Percentiles rank a stretch among this genome's conserved stretches.
Evolutionary conservation across 495 filamentous ascomycete genomes (phyloP).

Genomic region (Pyronema omphalodes): DNA sequence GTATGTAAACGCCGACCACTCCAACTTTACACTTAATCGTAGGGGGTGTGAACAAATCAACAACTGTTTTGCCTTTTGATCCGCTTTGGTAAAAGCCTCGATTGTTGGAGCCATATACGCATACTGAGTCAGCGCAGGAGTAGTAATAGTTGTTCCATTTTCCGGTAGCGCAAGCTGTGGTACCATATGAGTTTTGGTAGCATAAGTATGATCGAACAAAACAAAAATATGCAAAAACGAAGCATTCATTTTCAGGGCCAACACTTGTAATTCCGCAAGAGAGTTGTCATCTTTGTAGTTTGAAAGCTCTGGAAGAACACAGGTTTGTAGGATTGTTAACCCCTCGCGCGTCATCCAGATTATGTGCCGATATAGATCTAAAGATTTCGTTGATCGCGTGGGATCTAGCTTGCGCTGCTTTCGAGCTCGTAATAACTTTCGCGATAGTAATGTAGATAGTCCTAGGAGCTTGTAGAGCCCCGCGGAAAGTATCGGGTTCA

Average conservation of each 20-base stretch:
- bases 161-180: slow-evolving; percentile 28
- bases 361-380: slow-evolving; percentile 79
- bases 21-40: slow-evolving; percentile 75
- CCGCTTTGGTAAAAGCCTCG: slow-evolving; percentile 61
- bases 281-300: slow-evolving; percentile 26
- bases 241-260: slow-evolving; percentile 78
- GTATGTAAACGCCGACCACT: slow-evolving; percentile 87
- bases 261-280: slow-evolving; percentile 53
- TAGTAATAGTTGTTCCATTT: slow-evolving; percentile 3
- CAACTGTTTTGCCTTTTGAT: slow-evolving; percentile 49
- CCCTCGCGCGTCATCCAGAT: slow-evolving; percentile 92
- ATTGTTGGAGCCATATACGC: slow-evolving; percentile 61
- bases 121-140: slow-evolving; percentile 22
- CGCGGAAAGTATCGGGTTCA: slow-evolving; percentile 57
- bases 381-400: slow-evolving; percentile 56
- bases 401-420: slow-evolving; percentile 70
- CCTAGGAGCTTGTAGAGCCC: slow-evolving; percentile 82
- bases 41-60: slow-evolving; percentile 80
- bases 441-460: slow-evolving; percentile 70
- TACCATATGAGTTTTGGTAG: slow-evolving; percentile 23
- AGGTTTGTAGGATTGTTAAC: slow-evolving; percentile 65
- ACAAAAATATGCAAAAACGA: slow-evolving; percentile 95
- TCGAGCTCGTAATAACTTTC: slow-evolving; percentile 64
- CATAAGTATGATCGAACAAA: slow-evolving; percentile 61
- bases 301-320: slow-evolving; percentile 61